Conservation (phyloP, 345 rosid species). For the Jatropha curcas region DNA sequence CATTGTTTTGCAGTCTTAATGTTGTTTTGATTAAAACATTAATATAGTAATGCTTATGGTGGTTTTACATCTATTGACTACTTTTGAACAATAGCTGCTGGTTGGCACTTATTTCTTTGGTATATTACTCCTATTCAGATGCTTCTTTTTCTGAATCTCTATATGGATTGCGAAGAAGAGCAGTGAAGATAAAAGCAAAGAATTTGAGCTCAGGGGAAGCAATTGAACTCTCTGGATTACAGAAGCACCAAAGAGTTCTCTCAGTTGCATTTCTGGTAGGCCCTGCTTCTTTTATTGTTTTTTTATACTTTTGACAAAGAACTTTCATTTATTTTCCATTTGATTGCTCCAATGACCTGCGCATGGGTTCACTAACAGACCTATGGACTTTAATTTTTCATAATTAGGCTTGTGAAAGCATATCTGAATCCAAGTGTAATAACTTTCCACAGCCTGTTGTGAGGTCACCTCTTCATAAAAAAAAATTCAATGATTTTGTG, state of each 20-base stretch:
- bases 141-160: slow-evolving; percentile 95
- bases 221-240: slow-evolving; percentile 63
- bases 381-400: too few relatives aligned
- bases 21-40: too few relatives aligned
- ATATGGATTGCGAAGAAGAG: slow-evolving; percentile 93
- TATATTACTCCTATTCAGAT: slow-evolving; percentile 49
- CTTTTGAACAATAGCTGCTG: not conserved
- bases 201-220: slow-evolving; percentile 47
- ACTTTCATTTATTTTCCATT: not conserved
- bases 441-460: not conserved
- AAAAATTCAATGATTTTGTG: too few relatives aligned
- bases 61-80: not conserved
- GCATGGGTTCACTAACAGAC: not conserved
- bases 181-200: slow-evolving; percentile 53
- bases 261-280: slow-evolving; percentile 93
- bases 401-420: not conserved
- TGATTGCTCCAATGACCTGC: not conserved
- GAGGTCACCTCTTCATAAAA: too few relatives aligned
- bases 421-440: not conserved
- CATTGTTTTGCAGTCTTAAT: not conserved
- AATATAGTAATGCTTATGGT: too few relatives aligned
- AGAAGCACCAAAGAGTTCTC: slow-evolving; percentile 77
- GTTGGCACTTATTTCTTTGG: slow-evolving; percentile 13
- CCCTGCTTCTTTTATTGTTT: slow-evolving; percentile 22
- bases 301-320: not conserved